phyloP scores from a whole-genome alignment of 2,329 filamentous ascomycete species.

The Cladosporium sp. region DNA sequence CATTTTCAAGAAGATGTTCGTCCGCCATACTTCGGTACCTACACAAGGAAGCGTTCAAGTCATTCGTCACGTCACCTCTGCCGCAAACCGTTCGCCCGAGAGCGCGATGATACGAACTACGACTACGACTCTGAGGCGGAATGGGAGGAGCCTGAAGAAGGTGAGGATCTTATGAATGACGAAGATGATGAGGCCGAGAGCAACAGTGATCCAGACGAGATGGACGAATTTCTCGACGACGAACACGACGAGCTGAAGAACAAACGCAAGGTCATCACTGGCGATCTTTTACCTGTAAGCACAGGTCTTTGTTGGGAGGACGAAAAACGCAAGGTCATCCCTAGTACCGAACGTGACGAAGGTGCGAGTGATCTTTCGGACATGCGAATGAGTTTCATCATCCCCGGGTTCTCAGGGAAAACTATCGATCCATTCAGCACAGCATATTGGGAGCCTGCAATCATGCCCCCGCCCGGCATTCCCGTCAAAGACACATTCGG shows the following conservation, averaged over 20 bases:
- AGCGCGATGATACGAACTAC: constrained; percentile 64
- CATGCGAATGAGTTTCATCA: constrained; percentile 27
- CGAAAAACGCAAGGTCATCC: constrained; percentile 40
- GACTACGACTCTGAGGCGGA: constrained; percentile 82
- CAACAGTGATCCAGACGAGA: constrained; percentile 73
- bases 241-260: constrained; percentile 61
- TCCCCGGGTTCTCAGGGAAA: constrained; percentile 29
- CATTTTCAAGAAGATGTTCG: constrained; percentile 59
- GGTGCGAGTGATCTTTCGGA: constrained; percentile 30
- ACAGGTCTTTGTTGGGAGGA: constrained; percentile 84
- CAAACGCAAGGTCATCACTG: constrained; percentile 55
- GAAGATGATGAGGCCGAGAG: constrained; percentile 65
- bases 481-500: constrained; percentile 8
- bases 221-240: constrained; percentile 87
- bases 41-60: constrained; percentile 55
- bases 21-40: constrained; percentile 67
- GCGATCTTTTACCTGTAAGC: constrained; percentile 69
- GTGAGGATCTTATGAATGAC: constrained; percentile 63
- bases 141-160: constrained; percentile 69
- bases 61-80: constrained; percentile 43
- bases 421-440: constrained; percentile 83
- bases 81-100: constrained; percentile 50
- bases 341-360: constrained; percentile 39
- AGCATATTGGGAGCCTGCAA: constrained; percentile 63
- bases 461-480: constrained; percentile 16